A percentile compares a stretch with the other conserved stretches of the same genome.
Conservation (phyloP, 768 basidiomycete genomes). For the Flagelloscypha sp. region DNA sequence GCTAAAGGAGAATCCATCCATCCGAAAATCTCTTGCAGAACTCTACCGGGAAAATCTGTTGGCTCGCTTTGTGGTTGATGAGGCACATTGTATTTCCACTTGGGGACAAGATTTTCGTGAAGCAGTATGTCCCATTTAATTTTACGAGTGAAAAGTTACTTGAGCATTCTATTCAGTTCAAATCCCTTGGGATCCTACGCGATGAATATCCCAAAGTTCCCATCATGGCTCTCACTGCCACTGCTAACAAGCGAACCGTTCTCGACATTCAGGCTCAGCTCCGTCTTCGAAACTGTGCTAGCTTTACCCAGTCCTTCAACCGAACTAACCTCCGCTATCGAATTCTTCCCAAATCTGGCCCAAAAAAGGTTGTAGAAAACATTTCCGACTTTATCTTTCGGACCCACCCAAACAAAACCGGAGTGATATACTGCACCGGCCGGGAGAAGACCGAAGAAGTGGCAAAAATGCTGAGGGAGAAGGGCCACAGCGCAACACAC, state of each 20-base stretch:
- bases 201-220: conserved; percentile 71
- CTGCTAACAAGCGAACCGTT: conserved; percentile 72
- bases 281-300: conserved; percentile 45
- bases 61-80: conserved; percentile 91
- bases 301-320: conserved; percentile 83
- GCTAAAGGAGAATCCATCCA: conserved; percentile 50
- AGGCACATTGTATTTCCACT: conserved; percentile 89
- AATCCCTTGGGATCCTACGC: conserved; percentile 58
- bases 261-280: conserved; percentile 74
- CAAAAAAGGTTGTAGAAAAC: conserved; percentile 39
- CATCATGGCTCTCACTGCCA: conserved; percentile 95
- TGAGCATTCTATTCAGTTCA: conserved; percentile 42
- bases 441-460: conserved; percentile 73
- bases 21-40: conserved; percentile 46
- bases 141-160: background rate
- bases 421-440: conserved; percentile 80
- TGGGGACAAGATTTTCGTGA: conserved; percentile 94
- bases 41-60: conserved; percentile 52
- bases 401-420: conserved; percentile 50
- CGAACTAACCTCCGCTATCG: conserved; percentile 84
- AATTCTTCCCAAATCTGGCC: conserved; percentile 41
- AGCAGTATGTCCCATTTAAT: conserved; percentile 40
- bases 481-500: conserved; percentile 58
- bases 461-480: conserved; percentile 56
- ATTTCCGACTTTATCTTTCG: conserved; percentile 63